phyloP scores from a whole-genome alignment of 352 stramenopile species.

The Stramenopiles sp. region DNA sequence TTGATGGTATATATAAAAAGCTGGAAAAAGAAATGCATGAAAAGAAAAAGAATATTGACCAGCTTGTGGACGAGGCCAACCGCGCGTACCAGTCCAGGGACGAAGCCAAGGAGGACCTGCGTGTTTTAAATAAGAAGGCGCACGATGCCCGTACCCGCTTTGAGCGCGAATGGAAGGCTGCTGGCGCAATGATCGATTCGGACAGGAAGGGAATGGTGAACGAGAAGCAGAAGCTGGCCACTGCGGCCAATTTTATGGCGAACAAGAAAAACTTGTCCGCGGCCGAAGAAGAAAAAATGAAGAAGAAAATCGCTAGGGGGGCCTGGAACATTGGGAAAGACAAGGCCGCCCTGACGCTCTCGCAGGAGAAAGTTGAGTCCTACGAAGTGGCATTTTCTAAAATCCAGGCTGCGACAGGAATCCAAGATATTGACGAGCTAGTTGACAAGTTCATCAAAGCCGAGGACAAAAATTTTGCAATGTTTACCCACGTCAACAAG shows the following conservation, averaged over 20 bases:
- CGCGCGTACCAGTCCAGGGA: constrained; percentile 81
- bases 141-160: constrained; percentile 67
- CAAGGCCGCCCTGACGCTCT: background rate
- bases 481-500: constrained; percentile 85
- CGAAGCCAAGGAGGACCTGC: constrained; percentile 37
- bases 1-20: constrained; percentile 78
- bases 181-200: constrained; percentile 38
- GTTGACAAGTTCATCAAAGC: constrained; percentile 78
- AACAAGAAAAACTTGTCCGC: constrained; percentile 17
- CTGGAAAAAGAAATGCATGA: constrained; percentile 67
- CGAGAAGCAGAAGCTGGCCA: constrained; percentile 29
- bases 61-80: constrained; percentile 82
- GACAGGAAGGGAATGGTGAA: constrained; percentile 28
- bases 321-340: constrained; percentile 22
- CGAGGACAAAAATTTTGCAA: constrained; percentile 85
- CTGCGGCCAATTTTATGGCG: constrained; percentile 13
- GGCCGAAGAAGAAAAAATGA: constrained; percentile 20
- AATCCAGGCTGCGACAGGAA: constrained; percentile 71
- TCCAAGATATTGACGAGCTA: constrained; percentile 69
- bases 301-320: constrained; percentile 20
- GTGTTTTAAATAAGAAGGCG: background rate
- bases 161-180: constrained; percentile 66
- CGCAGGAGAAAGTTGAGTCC: constrained; percentile 26
- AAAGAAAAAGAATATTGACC: constrained; percentile 82
- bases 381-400: constrained; percentile 85